These are phyloP conservation scores for Monosporozyma aerobia DNA, from an alignment of 805 yeast genomes.

Conservation along the genomic window DNA sequence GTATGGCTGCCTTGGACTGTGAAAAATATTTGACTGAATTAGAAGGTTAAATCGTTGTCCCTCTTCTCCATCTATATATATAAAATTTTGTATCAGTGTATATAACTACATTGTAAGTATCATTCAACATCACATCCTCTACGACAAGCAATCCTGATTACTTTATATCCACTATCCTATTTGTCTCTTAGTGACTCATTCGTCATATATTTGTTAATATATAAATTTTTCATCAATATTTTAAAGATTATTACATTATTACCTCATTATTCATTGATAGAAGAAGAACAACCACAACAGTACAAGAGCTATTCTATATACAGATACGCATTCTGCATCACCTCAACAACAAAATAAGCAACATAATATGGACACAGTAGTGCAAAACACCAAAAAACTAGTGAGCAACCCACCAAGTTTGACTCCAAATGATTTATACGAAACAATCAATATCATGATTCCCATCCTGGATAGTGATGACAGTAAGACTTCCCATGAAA, in stretches of 20 bases:
- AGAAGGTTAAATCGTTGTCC: slow-evolving; percentile 15
- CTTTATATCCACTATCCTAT: too few species aligned
- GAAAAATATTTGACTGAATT: slow-evolving; percentile 70
- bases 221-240: too few species aligned
- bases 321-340: not conserved
- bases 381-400: slow-evolving; percentile 44
- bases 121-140: too few species aligned
- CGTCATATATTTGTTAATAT: too few species aligned
- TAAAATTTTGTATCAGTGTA: not conserved
- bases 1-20: slow-evolving; percentile 98
- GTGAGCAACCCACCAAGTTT: slow-evolving; percentile 56
- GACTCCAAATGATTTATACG: slow-evolving; percentile 52
- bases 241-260: too few species aligned
- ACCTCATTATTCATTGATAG: too few species aligned
- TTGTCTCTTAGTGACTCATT: too few species aligned
- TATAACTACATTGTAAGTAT: too few species aligned
- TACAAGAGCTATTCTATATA: too few species aligned
- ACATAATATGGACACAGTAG: slow-evolving; percentile 2
- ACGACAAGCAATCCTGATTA: too few species aligned
- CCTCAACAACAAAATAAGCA: not conserved
- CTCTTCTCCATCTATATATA: not conserved
- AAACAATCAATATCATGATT: slow-evolving; percentile 54
- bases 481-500: not conserved
- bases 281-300: too few species aligned
- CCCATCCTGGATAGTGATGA: slow-evolving; percentile 41